Conservation (phyloP, 164 flowering plant genomes). For the Vitis rupestris region DNA sequence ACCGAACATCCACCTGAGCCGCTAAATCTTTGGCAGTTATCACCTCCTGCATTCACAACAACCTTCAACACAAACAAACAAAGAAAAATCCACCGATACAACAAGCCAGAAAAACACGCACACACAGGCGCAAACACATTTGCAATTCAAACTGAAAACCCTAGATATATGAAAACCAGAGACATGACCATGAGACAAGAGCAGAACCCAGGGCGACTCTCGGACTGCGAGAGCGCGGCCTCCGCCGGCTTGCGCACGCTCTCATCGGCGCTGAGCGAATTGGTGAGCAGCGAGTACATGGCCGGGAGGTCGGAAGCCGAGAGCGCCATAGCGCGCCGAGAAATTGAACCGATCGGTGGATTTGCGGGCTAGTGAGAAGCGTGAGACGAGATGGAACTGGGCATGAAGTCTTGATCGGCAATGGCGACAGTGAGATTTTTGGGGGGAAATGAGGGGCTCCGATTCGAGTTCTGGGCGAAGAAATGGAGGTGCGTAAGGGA, state of each 20-base stretch:
- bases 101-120: no score
- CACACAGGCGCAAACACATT: background rate
- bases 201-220: slow-evolving; percentile 85
- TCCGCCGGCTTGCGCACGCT: slow-evolving; percentile 75
- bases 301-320: slow-evolving; percentile 79
- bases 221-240: slow-evolving; percentile 75
- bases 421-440: no score
- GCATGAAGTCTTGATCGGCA: no score
- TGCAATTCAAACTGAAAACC: slow-evolving; percentile 10
- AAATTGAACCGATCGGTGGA: no score
- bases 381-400: no score
- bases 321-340: slow-evolving; percentile 52
- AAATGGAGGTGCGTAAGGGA: no score
- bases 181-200: slow-evolving; percentile 81
- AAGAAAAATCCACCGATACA: background rate
- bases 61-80: background rate
- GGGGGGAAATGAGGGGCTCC: no score
- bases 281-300: slow-evolving; percentile 66
- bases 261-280: slow-evolving; percentile 70
- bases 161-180: slow-evolving; percentile 11
- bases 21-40: slow-evolving; percentile 73
- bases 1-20: slow-evolving; percentile 69
- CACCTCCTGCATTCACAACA: slow-evolving; percentile 60
- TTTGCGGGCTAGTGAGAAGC: no score
- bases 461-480: no score